phyloP scores from a whole-genome alignment of 2,329 filamentous ascomycete genomes.

The Ceratocystis lukuohia region DNA sequence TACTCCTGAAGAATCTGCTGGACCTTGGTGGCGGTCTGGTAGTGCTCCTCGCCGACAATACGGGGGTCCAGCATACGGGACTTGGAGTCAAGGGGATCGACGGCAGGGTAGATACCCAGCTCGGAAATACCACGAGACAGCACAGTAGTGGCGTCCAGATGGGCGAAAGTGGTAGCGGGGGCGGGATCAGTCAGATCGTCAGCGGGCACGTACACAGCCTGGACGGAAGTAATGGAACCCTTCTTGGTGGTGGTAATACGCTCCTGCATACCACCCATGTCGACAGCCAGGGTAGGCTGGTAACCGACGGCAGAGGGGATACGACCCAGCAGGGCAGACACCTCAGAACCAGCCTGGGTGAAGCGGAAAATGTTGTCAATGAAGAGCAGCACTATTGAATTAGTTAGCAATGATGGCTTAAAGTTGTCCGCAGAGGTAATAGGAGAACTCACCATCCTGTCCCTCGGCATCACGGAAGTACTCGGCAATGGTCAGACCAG shows the following conservation, averaged over 20 bases:
- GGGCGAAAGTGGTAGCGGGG: slow-evolving; percentile 97
- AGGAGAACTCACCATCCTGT: slow-evolving; percentile 58
- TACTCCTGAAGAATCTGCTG: slow-evolving; percentile 99
- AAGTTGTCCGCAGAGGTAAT: not conserved
- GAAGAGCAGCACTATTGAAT: slow-evolving; percentile 70
- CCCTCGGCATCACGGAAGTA: slow-evolving; percentile 67
- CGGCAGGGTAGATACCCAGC: slow-evolving; percentile 99
- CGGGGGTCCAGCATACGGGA: slow-evolving; percentile 98
- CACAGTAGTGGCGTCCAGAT: slow-evolving; percentile 99
- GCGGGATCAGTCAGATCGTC: slow-evolving; percentile 99
- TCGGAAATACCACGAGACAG: slow-evolving; percentile 99
- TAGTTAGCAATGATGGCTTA: not conserved
- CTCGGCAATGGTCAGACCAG: slow-evolving; percentile 68
- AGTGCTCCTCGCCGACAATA: slow-evolving; percentile 97
- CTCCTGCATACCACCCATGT: slow-evolving; percentile 99
- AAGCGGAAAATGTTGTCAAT: slow-evolving; percentile 99
- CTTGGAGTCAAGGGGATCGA: slow-evolving; percentile 99
- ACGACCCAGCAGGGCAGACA: slow-evolving; percentile 97
- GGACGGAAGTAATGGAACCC: slow-evolving; percentile 98
- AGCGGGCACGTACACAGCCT: slow-evolving; percentile 99
- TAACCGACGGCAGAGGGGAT: slow-evolving; percentile 99
- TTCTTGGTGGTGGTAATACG: slow-evolving; percentile 99
- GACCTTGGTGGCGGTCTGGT: slow-evolving; percentile 83
- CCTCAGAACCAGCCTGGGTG: slow-evolving; percentile 99
- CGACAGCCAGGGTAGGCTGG: slow-evolving; percentile 94